Percentiles rank a stretch among this genome's conserved stretches.
Conservation (phyloP, 768 basidiomycete species). For the Pleurotus platypus region DNA sequence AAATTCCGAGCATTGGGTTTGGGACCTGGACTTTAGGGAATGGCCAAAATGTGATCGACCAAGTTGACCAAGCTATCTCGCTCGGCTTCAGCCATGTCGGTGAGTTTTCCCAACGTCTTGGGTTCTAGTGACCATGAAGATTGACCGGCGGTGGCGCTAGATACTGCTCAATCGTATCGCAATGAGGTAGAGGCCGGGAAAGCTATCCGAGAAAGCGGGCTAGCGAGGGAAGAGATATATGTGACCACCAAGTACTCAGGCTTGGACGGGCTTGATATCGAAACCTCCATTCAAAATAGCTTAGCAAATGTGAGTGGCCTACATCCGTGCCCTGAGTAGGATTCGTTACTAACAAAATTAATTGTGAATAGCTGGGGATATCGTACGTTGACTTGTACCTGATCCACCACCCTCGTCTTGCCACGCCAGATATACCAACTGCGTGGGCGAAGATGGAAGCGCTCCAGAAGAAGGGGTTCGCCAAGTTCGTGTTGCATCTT, state of each 20-base stretch:
- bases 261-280: conserved; percentile 43
- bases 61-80: conserved; percentile 60
- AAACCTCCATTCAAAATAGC: conserved; percentile 53
- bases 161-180: conserved; percentile 59
- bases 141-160: conserved; percentile 21
- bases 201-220: conserved; percentile 53
- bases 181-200: conserved; percentile 57
- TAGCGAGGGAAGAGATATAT: conserved; percentile 52
- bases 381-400: conserved; percentile 69
- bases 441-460: conserved; percentile 65
- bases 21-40: conserved; percentile 67
- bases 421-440: conserved; percentile 54
- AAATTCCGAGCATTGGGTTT: conserved; percentile 53
- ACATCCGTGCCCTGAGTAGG: no score
- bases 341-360: no score
- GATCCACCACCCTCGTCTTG: conserved; percentile 55
- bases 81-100: conserved; percentile 64
- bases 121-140: no score
- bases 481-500: conserved; percentile 36
- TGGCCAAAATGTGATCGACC: conserved; percentile 45
- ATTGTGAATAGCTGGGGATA: conserved; percentile 48
- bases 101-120: no score
- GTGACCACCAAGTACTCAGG: conserved; percentile 69
- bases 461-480: conserved; percentile 50
- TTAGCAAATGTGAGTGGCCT: conserved; percentile 43